Percentiles rank a stretch among this genome's conserved stretches.
Conservation (phyloP, 2,329 filamentous ascomycete species). For the Fusarium keratoplasticum region DNA sequence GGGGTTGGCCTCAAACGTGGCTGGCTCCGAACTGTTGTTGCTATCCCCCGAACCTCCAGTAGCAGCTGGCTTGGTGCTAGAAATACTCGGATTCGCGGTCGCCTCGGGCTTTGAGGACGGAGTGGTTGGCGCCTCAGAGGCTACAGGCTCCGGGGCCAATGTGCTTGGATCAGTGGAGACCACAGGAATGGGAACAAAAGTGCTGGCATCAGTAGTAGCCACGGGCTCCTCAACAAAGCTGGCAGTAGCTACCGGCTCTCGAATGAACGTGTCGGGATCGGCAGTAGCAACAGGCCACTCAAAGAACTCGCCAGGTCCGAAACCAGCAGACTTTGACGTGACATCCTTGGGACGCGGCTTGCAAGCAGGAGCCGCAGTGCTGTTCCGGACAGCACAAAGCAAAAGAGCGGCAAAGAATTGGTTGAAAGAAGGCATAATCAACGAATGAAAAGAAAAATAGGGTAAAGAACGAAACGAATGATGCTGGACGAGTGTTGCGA, state of each 20-base stretch:
- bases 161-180: neutral
- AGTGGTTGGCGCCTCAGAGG: neutral
- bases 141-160: neutral
- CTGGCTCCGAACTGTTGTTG: neutral
- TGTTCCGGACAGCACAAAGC: neutral
- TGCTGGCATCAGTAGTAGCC: neutral
- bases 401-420: neutral
- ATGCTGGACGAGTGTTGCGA: too few species aligned
- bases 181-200: neutral
- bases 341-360: neutral
- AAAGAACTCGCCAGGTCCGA: neutral
- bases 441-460: neutral
- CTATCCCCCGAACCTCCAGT: neutral
- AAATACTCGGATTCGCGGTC: neutral
- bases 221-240: neutral
- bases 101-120: neutral
- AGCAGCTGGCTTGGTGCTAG: neutral
- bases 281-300: neutral
- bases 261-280: neutral
- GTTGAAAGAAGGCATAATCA: neutral
- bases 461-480: neutral
- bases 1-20: neutral
- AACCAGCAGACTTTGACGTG: neutral
- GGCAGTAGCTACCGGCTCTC: neutral
- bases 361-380: neutral